A percentile compares a stretch with the other conserved stretches of the same genome.
Conservation (phyloP, 2,329 filamentous ascomycete genomes). For the Colletotrichum sidae region DNA sequence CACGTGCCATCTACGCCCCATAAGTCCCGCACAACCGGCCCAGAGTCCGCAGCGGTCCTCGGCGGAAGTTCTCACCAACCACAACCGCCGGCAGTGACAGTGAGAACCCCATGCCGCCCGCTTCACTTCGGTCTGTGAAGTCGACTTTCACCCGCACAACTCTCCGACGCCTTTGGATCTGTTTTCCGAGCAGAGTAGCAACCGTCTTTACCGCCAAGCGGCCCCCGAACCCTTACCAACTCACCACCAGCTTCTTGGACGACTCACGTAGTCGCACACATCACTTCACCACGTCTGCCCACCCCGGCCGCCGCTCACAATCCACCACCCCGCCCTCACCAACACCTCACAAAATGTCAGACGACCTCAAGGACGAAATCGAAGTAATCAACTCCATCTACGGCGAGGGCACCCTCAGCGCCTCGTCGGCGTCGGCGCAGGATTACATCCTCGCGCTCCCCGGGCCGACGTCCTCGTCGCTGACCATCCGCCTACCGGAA, state of each 20-base stretch:
- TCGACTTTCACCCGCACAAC: no score
- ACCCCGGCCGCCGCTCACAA: background rate
- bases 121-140: no score
- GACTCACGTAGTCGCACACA: background rate
- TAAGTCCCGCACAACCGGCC: constrained; percentile 1
- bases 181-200: no score
- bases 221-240: no score
- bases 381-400: constrained; percentile 90
- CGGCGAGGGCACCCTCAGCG: constrained; percentile 71
- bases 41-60: background rate
- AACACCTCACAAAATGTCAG: constrained; percentile 24
- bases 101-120: no score
- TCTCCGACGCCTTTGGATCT: no score
- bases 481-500: constrained; percentile 75
- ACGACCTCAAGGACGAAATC: constrained; percentile 70
- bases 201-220: no score
- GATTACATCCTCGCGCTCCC: constrained; percentile 76
- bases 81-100: background rate
- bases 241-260: no score
- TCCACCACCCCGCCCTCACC: background rate
- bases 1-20: constrained; percentile 1
- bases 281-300: background rate
- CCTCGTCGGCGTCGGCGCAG: constrained; percentile 49
- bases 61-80: constrained; percentile 2
- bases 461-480: constrained; percentile 61